Evolutionary conservation across 345 rosid genomes (phyloP).

Genomic region (Rhodamnia rubescens): DNA sequence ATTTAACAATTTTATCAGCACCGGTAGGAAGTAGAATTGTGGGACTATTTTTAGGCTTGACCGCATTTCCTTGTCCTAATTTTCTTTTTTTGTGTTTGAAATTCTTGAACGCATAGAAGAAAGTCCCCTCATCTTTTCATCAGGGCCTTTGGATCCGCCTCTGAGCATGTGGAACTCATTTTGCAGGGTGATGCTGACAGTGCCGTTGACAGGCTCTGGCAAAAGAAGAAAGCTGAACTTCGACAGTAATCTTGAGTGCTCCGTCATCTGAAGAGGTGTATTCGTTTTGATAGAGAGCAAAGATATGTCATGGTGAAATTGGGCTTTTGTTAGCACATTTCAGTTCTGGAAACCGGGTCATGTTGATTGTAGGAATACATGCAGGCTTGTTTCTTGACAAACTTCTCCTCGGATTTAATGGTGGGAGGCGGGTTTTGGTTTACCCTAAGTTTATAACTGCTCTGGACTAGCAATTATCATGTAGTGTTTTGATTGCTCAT

Average conservation of each 20-base stretch:
- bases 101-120: not conserved
- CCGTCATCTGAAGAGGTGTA: not conserved
- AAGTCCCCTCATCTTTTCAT: not conserved
- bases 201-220: constrained; percentile 50
- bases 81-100: not conserved
- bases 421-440: not conserved
- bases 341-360: not conserved
- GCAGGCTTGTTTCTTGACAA: not conserved
- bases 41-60: not conserved
- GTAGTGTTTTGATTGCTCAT: not conserved
- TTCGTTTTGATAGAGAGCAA: not conserved
- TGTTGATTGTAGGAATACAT: not conserved
- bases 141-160: not conserved
- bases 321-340: not conserved
- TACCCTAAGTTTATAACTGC: not conserved
- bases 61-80: not conserved
- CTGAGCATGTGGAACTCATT: not conserved
- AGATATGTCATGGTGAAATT: not conserved
- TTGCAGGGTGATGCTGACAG: constrained; percentile 54
- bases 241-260: constrained; percentile 4
- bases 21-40: not conserved
- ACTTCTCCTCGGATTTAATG: not conserved
- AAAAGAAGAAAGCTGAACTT: constrained; percentile 35
- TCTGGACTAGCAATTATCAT: not conserved
- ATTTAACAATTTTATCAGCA: not conserved